These are phyloP conservation scores for Leccinum subgranulosum DNA, from an alignment of 768 basidiomycete genomes.

Conservation along the genomic window DNA sequence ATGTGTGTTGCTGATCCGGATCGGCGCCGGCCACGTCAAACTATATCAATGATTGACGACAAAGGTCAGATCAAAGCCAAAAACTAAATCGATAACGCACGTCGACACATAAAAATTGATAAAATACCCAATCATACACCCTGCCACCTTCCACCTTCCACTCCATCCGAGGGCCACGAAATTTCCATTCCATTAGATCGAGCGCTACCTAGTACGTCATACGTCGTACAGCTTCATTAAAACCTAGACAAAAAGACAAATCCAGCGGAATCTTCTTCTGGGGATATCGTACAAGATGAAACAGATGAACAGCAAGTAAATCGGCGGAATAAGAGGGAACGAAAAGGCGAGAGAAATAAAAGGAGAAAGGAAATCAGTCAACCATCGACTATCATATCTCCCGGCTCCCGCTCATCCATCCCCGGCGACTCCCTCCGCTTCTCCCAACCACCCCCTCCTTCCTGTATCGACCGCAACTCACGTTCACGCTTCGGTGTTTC, in stretches of 20 bases:
- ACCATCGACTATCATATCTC: slow-evolving; percentile 16
- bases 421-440: neutral
- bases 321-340: neutral
- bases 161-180: neutral
- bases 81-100: neutral
- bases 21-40: no score
- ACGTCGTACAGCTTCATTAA: neutral
- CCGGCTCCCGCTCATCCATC: slow-evolving; percentile 3
- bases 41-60: no score
- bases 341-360: neutral
- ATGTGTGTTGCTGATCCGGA: no score
- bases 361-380: slow-evolving; percentile 3
- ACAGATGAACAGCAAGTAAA: neutral
- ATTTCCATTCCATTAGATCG: neutral
- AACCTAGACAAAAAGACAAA: neutral
- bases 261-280: neutral
- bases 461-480: slow-evolving; percentile 7
- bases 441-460: slow-evolving; percentile 2
- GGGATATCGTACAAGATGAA: neutral
- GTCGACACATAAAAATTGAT: neutral
- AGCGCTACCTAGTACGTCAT: no score
- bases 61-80: no score
- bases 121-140: neutral
- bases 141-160: neutral
- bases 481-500: slow-evolving; percentile 23